These are phyloP conservation scores for Dillenia suffruticosa DNA, from an alignment of 164 flowering plant species.

Conservation along the genomic window DNA sequence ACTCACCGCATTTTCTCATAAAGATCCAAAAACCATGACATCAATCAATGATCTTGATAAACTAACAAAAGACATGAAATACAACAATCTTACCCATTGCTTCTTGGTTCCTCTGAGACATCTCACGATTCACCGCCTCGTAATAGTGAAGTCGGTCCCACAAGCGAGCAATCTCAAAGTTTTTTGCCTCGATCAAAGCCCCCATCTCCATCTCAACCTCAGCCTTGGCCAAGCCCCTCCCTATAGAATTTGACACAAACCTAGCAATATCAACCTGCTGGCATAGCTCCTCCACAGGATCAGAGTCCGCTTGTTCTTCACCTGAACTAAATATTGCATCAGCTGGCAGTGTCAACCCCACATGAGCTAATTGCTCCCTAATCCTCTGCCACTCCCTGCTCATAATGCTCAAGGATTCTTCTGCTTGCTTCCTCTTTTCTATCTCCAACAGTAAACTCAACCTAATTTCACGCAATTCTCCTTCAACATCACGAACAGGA, in stretches of 20 bases:
- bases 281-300: constrained; percentile 45
- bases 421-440: constrained; percentile 81
- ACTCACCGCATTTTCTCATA: no score
- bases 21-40: no score
- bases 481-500: constrained; percentile 41
- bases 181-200: constrained; percentile 60
- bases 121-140: constrained; percentile 82
- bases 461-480: constrained; percentile 65
- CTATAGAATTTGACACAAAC: constrained; percentile 63
- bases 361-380: constrained; percentile 39
- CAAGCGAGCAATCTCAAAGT: constrained; percentile 80
- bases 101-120: constrained; percentile 95
- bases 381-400: constrained; percentile 59
- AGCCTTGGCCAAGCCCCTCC: constrained; percentile 71
- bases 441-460: constrained; percentile 68
- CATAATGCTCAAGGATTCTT: constrained; percentile 52
- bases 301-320: constrained; percentile 22
- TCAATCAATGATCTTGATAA: no score
- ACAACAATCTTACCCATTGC: constrained; percentile 47
- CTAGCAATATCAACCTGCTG: constrained; percentile 55
- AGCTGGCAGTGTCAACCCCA: constrained; percentile 55
- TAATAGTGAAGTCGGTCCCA: constrained; percentile 69
- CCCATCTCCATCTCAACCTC: constrained; percentile 75
- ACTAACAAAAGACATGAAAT: background rate
- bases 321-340: constrained; percentile 24